phyloP scores from a whole-genome alignment of 208 protist genomes.

The Strigomonas galati region DNA sequence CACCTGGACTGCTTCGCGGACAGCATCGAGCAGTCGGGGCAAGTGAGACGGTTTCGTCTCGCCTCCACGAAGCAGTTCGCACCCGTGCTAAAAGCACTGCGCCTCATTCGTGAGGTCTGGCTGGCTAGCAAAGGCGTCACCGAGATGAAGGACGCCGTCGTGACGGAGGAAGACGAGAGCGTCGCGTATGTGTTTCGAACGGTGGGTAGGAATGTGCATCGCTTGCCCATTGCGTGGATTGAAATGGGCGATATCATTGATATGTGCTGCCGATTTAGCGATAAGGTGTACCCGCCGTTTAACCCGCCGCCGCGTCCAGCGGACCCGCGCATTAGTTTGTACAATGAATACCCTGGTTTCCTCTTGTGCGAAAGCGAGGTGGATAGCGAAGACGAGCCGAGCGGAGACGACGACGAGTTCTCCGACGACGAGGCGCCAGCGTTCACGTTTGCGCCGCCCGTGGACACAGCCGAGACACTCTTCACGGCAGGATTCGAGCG shows the following conservation, averaged over 20 bases:
- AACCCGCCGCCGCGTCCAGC: constrained; percentile 85
- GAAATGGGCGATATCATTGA: constrained; percentile 91
- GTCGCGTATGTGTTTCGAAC: constrained; percentile 71
- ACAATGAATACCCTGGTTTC: constrained; percentile 89
- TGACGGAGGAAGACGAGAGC: constrained; percentile 53
- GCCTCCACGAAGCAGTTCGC: constrained; percentile 71
- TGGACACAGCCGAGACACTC: constrained; percentile 78
- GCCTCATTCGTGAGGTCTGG: constrained; percentile 77
- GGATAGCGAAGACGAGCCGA: constrained; percentile 82
- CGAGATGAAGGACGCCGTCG: constrained; percentile 48
- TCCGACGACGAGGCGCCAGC: constrained; percentile 88
- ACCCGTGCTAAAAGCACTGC: constrained; percentile 81
- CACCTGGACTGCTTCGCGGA: constrained; percentile 78
- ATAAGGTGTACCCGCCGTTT: constrained; percentile 52
- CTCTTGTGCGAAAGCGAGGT: constrained; percentile 86
- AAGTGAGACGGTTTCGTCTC: constrained; percentile 74
- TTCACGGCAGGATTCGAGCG: constrained; percentile 83
- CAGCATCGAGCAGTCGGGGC: constrained; percentile 41
- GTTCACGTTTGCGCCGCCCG: constrained; percentile 87
- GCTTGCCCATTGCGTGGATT: constrained; percentile 89
- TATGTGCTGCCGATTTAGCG: constrained; percentile 83
- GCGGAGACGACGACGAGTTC: constrained; percentile 82
- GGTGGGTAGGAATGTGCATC: constrained; percentile 76
- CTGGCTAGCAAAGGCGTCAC: constrained; percentile 58
- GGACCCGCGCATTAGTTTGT: constrained; percentile 79